Evolutionary conservation across 1,284 basidiomycete genomes (phyloP).

Genomic region (Exobasidium rhododendri): DNA sequence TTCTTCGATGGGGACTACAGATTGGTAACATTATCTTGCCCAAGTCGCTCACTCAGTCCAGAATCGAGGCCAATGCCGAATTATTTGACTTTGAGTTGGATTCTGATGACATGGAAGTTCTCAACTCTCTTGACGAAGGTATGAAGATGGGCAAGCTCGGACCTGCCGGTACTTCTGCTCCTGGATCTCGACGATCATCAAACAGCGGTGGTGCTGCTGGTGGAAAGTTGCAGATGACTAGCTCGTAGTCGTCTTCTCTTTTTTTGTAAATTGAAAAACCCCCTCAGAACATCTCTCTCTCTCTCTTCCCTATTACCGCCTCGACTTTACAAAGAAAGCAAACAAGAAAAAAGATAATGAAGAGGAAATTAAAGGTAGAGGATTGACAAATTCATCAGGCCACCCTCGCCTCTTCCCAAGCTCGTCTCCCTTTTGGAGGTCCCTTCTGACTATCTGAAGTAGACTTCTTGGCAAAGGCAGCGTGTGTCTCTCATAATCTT

Average conservation of each 20-base stretch:
- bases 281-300: too few species aligned
- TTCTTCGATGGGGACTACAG: conserved; percentile 45
- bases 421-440: too few species aligned
- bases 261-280: too few species aligned
- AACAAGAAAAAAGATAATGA: too few species aligned
- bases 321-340: too few species aligned
- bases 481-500: too few species aligned
- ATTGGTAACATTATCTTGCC: conserved; percentile 50
- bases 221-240: conserved; percentile 45
- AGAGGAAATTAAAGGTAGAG: too few species aligned
- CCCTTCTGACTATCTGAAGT: too few species aligned
- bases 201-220: conserved; percentile 45
- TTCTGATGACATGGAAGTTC: conserved; percentile 45
- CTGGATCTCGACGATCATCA: conserved; percentile 46
- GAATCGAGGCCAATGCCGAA: conserved; percentile 49
- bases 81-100: conserved; percentile 52
- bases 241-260: conserved; percentile 1
- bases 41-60: conserved; percentile 49
- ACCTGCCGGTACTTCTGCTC: conserved; percentile 47
- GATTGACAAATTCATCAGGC: too few species aligned
- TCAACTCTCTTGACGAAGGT: conserved; percentile 39
- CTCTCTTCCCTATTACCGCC: too few species aligned
- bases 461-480: too few species aligned
- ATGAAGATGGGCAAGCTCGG: conserved; percentile 52
- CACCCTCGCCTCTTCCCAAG: too few species aligned